These are phyloP conservation scores for Sungouiozyma ichnusensis DNA, from an alignment of 805 yeast species.

Conservation along the genomic window DNA sequence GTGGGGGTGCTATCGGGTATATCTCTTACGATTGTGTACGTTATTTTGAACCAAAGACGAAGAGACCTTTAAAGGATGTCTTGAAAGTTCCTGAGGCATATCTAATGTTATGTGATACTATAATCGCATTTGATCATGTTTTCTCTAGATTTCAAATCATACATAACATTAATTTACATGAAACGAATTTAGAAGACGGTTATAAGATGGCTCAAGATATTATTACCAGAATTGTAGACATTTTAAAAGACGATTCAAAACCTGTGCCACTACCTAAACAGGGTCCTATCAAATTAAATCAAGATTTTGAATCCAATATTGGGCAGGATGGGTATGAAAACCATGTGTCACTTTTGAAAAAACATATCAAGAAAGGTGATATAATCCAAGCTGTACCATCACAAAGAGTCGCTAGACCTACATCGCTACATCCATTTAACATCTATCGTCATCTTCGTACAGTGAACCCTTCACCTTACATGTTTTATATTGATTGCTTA, in stretches of 20 bases:
- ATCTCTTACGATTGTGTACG: conserved; percentile 93
- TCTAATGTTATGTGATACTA: conserved; percentile 81
- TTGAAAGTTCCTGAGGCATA: conserved; percentile 84
- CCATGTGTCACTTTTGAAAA: conserved; percentile 65
- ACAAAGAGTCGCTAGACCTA: conserved; percentile 91
- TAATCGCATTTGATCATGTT: conserved; percentile 89
- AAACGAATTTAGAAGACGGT: conserved; percentile 30
- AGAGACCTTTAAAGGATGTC: conserved; percentile 62
- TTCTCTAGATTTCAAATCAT: conserved; percentile 87
- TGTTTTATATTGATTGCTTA: conserved; percentile 83
- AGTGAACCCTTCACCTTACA: conserved; percentile 94
- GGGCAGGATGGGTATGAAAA: conserved; percentile 89
- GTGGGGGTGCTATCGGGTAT: conserved; percentile 97
- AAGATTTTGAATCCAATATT: conserved; percentile 72
- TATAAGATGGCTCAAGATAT: conserved; percentile 44
- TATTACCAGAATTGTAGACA: conserved; percentile 45
- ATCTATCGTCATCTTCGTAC: conserved; percentile 89
- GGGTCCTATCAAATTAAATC: conserved; percentile 54
- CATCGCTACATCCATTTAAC: conserved; percentile 92
- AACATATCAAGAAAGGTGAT: conserved; percentile 83
- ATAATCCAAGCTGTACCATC: conserved; percentile 98
- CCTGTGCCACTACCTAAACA: conserved; percentile 62
- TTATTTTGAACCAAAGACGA: conserved; percentile 90
- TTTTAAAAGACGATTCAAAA: conserved; percentile 35
- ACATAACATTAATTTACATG: conserved; percentile 53